Evolutionary conservation across 257 asterid species (phyloP).

Genomic region (Forsythia viridissima): DNA sequence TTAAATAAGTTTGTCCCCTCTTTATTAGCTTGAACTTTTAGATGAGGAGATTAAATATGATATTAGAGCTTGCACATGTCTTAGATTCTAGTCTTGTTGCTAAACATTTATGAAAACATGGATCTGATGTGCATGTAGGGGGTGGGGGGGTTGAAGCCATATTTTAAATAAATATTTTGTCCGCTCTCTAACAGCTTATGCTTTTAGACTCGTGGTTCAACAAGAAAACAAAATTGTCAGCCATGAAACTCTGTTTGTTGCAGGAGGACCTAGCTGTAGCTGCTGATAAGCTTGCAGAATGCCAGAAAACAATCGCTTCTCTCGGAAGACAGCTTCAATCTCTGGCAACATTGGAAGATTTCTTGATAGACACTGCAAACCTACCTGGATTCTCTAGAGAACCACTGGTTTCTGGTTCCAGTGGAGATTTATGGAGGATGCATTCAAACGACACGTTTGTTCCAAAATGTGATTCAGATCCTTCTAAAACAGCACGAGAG

Average conservation of each 20-base stretch:
- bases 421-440: slow-evolving; percentile 36
- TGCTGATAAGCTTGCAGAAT: slow-evolving; percentile 81
- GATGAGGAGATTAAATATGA: not conserved
- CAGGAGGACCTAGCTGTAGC: slow-evolving; percentile 76
- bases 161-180: not conserved
- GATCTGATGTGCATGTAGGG: not conserved
- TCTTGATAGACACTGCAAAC: slow-evolving; percentile 70
- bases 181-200: not conserved
- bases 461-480: slow-evolving; percentile 31
- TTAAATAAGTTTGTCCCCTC: not conserved
- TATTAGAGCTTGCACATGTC: not conserved
- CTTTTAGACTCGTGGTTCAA: not conserved
- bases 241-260: not conserved
- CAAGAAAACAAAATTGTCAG: not conserved
- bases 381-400: slow-evolving; percentile 59
- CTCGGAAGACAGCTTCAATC: slow-evolving; percentile 79
- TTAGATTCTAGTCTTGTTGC: not conserved
- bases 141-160: not conserved
- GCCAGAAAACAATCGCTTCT: slow-evolving; percentile 84
- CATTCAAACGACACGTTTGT: slow-evolving; percentile 31
- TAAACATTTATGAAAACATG: not conserved
- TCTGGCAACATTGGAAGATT: slow-evolving; percentile 79
- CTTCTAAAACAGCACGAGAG: slow-evolving; percentile 31
- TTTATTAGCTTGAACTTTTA: not conserved
- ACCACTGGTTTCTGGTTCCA: slow-evolving; percentile 23